These are phyloP conservation scores for Chytriomyces hyalinus DNA, from an alignment of 192 early-diverging fungal genomes.

Conservation along the genomic window DNA sequence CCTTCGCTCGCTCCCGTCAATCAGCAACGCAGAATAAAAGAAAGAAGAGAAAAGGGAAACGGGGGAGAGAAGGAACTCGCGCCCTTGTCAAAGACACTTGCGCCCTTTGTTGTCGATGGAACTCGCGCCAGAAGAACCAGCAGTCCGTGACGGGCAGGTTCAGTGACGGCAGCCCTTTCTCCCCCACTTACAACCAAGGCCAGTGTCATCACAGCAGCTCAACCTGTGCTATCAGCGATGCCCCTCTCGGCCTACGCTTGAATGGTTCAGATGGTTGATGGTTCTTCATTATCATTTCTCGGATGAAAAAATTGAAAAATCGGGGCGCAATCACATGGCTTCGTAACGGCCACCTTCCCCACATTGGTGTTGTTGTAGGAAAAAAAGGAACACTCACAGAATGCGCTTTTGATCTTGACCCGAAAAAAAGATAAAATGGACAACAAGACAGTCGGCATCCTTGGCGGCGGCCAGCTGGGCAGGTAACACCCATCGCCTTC, in stretches of 20 bases:
- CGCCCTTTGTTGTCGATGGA: slow-evolving; percentile 2
- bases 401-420: too few species aligned
- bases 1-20: too few species aligned
- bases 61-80: slow-evolving; percentile 3
- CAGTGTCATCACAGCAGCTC: slow-evolving; percentile 1
- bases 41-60: neutral
- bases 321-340: too few species aligned
- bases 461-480: slow-evolving; percentile 95
- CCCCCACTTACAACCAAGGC: slow-evolving; percentile 4
- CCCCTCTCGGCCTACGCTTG: slow-evolving; percentile 3
- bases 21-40: neutral
- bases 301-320: too few species aligned
- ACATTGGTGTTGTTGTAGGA: too few species aligned
- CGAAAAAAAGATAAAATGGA: slow-evolving; percentile 32
- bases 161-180: slow-evolving; percentile 6
- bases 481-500: slow-evolving; percentile 47
- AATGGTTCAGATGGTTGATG: neutral
- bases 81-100: slow-evolving; percentile 5
- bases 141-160: slow-evolving; percentile 1
- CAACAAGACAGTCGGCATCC: slow-evolving; percentile 51
- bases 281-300: too few species aligned
- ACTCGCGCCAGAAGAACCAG: neutral
- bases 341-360: too few species aligned
- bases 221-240: slow-evolving; percentile 1
- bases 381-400: too few species aligned